Conservation (phyloP, 1,139 yeast genomes). For the Saccharomyces hybrid region DNA sequence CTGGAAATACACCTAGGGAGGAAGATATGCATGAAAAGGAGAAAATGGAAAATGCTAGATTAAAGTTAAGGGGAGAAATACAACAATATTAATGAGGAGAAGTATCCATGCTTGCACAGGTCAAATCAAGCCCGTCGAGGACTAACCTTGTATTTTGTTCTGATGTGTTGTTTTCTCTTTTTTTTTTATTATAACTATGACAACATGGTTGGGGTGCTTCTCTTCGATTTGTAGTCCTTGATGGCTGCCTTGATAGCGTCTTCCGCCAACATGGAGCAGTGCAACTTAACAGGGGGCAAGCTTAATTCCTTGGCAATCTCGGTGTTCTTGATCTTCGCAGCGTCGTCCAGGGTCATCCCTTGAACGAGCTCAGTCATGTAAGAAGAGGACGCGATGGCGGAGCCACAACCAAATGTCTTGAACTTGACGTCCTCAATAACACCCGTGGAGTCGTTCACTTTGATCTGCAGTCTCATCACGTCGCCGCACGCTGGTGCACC, state of each 20-base stretch:
- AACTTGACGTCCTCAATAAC: slow-evolving; percentile 90
- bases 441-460: slow-evolving; percentile 85
- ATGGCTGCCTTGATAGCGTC: slow-evolving; percentile 97
- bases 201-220: slow-evolving; percentile 20
- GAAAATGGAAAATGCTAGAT: neutral
- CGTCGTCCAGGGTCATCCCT: slow-evolving; percentile 92
- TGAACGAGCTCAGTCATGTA: slow-evolving; percentile 92
- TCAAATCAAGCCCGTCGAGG: neutral
- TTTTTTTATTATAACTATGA: neutral
- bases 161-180: neutral
- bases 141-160: neutral
- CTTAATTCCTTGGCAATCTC: slow-evolving; percentile 88
- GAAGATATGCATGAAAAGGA: neutral
- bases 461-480: slow-evolving; percentile 93
- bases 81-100: neutral
- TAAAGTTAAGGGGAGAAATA: neutral
- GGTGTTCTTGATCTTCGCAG: slow-evolving; percentile 81
- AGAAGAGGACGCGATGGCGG: slow-evolving; percentile 93
- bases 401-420: slow-evolving; percentile 97
- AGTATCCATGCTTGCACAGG: neutral
- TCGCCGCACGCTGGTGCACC: slow-evolving; percentile 99
- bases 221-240: slow-evolving; percentile 82
- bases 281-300: slow-evolving; percentile 93
- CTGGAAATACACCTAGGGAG: neutral
- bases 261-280: slow-evolving; percentile 97